These are phyloP conservation scores for Cadophora sp. DNA, from an alignment of 2,329 filamentous ascomycete genomes.

Conservation along the genomic window DNA sequence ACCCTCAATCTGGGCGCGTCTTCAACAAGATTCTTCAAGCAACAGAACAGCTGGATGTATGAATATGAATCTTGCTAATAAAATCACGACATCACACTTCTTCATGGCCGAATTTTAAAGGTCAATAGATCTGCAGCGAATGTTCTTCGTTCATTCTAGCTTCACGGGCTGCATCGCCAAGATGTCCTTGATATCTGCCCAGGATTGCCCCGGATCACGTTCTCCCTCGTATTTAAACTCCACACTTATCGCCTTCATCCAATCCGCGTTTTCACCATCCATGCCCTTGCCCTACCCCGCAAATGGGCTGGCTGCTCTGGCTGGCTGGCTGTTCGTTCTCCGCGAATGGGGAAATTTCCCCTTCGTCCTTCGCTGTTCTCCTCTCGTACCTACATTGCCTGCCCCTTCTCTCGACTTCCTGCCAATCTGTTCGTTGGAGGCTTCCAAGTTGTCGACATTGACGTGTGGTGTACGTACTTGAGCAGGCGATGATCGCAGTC, in stretches of 20 bases:
- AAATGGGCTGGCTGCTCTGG: not conserved
- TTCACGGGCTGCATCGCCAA: not conserved
- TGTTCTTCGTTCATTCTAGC: conserved; percentile 7
- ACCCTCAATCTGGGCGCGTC: not conserved
- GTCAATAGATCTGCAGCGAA: conserved; percentile 6
- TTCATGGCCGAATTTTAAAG: not conserved
- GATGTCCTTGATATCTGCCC: not conserved
- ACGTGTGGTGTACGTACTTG: not conserved
- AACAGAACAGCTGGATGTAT: not conserved
- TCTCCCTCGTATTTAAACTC: not conserved
- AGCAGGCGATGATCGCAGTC: not conserved
- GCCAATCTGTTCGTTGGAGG: not conserved
- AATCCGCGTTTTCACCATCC: not conserved
- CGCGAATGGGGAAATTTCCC: conserved; percentile 13
- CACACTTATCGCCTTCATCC: not conserved
- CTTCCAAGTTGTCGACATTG: not conserved
- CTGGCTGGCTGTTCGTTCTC: conserved; percentile 7
- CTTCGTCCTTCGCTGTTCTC: not conserved
- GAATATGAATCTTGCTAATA: too few species aligned
- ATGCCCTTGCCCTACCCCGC: conserved; percentile 11
- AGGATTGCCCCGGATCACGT: not conserved
- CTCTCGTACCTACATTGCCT: not conserved
- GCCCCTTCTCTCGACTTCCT: not conserved
- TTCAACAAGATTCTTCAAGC: not conserved
- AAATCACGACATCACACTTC: not conserved